Base-by-base conservation (phyloP, 2,329 filamentous ascomycete species). In the Trichoderma sp. region DNA sequence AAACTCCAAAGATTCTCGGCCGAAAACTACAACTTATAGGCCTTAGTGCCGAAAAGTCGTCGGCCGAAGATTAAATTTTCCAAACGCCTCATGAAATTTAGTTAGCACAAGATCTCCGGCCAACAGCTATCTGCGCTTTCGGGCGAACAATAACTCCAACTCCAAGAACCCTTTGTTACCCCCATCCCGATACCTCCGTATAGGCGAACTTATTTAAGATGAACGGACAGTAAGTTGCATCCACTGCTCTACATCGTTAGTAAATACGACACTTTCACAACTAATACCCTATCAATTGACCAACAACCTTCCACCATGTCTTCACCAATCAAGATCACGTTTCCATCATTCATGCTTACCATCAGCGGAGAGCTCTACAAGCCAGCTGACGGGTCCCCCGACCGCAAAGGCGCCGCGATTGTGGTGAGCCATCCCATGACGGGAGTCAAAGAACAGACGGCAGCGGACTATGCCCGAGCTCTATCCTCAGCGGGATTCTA, bases 391-490 rank as follows among this genome's bases (percentile, higher is more conserved):
- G 41, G 41, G 1, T 45, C 41, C 18, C 41, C 41, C 6, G 1
- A 45, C 16, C 41, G 41, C 16, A 45, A 45, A 45, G 41, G 41
- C 18, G 16, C 56, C 9, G 76, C 74, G 2, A 53, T 84, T n/a
- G 79, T 83, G 14, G 75, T 84, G 65, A 74, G 78, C 63, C 82
- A 85, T 74, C 84, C 83, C 1, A 71, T 73, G 35, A 81, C 77
- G 62, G 79, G 77, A 12, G 78, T 85, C 53, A 86, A 86, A 75
- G 85, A 86, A 77, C 84, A 86, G 77, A 81, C 84, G 0, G 41
- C 83, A 2, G 80, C 78, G 5, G 71, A 80, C 50, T 83, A 86
- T 63, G 83, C 84, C 16, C 75, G 77, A 2, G 27, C 74, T 0
- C 79, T 86, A 4, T 65, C 82, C 21, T 67, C 81, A 31, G 75